These are phyloP conservation scores for Hanseniaspora gamundiae DNA, from an alignment of 1,139 yeast genomes.

Conservation along the genomic window DNA sequence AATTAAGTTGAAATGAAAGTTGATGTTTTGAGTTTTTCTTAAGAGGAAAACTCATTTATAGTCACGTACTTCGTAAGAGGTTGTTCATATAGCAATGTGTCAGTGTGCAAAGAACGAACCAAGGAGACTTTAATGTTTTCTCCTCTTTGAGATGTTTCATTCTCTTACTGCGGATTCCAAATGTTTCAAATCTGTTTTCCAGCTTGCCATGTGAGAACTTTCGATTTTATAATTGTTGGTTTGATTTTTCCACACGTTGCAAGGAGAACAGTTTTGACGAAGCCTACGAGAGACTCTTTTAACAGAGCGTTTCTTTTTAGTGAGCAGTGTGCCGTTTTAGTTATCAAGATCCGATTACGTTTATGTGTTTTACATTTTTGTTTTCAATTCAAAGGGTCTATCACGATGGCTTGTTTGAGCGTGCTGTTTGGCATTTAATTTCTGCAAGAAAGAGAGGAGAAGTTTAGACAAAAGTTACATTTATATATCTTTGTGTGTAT, in stretches of 20 bases:
- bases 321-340: background rate
- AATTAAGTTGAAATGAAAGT: slow-evolving; percentile 9
- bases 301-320: background rate
- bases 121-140: background rate
- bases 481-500: no score
- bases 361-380: background rate
- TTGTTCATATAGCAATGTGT: slow-evolving; percentile 29
- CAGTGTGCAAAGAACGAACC: slow-evolving; percentile 29
- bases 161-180: no score
- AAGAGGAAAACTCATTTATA: background rate
- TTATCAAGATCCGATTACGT: background rate
- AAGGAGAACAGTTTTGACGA: no score
- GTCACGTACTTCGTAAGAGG: background rate
- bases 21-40: background rate
- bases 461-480: background rate
- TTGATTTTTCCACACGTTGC: no score
- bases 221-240: no score
- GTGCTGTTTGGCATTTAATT: no score
- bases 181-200: no score
- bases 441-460: no score
- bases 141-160: no score
- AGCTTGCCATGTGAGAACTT: background rate
- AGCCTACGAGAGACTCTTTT: no score
- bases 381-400: background rate
- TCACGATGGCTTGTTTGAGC: no score